Evolutionary conservation across 441 rosid species (phyloP), one percentile per base, ranked within the genome.

Genomic region (Capsella rubella): DNA sequence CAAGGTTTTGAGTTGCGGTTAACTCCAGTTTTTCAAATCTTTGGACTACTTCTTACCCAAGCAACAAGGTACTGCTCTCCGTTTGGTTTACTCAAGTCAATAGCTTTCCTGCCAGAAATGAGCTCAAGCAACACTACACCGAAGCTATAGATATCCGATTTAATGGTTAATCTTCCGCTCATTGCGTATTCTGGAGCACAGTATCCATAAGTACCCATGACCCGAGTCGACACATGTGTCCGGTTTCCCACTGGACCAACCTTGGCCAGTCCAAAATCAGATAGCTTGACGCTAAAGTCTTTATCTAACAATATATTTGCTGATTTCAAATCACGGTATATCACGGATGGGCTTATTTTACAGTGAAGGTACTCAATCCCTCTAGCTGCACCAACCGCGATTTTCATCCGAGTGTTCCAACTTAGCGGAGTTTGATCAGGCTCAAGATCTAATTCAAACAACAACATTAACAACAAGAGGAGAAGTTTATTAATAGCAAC

Each of bases 171-270:
- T 58, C 84, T 88, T 14, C 90, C 90, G n/a, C 83, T 88, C 90
- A 86, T 88, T 6, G 89, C 93, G n/a, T 88, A 88, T 67, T 88
- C 93, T 0, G 93, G 93, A 68, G 92, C 92, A 73, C 90, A 88
- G 18, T 88, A 88, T 10, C 92, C 92, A 27, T 88, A 88, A 57
- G 93, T 88, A 69, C 93, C 93, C 93, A 88, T 88, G 66, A 88
- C 80, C 43, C 90, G 79, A 2, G 93, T 88, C 8, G 93, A 88
- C 34, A 88, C 93, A 61, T 88, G 90, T 6, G 93, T 88, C 32
- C 87, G 81, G 73, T 88, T 85, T 28, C 90, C 93, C 43, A 86
- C 87, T 32, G 93, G 89, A 32, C 93, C 93, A 56, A 88, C 64
- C 66, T 88, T 88, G 6, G 93, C 93, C 0, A 88, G 82, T 72